Conservation (phyloP, 306 rosid genomes). For the Quercus ilex region DNA sequence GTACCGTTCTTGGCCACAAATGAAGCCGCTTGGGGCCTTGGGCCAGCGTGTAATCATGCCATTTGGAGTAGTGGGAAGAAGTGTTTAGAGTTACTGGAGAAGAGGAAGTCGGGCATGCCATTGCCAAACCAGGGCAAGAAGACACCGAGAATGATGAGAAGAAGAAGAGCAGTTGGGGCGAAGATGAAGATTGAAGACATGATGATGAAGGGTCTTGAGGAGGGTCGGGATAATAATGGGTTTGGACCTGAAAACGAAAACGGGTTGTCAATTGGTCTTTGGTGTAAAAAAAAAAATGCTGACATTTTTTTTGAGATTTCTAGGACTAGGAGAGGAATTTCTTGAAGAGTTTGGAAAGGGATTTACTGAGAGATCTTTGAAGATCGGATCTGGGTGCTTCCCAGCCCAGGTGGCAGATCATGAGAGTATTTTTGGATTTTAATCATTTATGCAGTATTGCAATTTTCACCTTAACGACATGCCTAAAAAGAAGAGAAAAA, state of each 20-base stretch:
- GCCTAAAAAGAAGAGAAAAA: no score
- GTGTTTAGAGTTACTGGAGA: slow-evolving; percentile 33
- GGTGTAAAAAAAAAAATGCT: slow-evolving; percentile 85
- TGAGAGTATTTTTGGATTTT: no score
- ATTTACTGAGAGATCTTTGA: no score
- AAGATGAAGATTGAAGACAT: not conserved
- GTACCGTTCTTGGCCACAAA: slow-evolving; percentile 80
- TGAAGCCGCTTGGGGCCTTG: slow-evolving; percentile 74
- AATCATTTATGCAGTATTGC: no score
- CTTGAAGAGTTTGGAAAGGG: no score
- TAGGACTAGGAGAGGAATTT: no score
- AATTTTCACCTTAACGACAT: no score
- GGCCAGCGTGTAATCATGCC: slow-evolving; percentile 67
- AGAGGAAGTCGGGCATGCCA: slow-evolving; percentile 43
- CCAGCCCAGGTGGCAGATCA: no score
- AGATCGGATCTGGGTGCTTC: no score
- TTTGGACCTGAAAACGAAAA: slow-evolving; percentile 33
- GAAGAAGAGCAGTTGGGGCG: slow-evolving; percentile 45
- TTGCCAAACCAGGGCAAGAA: slow-evolving; percentile 72
- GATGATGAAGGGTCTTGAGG: slow-evolving; percentile 32
- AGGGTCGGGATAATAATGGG: slow-evolving; percentile 27
- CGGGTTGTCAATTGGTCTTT: slow-evolving; percentile 52
- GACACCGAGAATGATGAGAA: slow-evolving; percentile 55
- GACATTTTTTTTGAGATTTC: not conserved
- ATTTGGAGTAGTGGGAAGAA: slow-evolving; percentile 38